phyloP scores from a whole-genome alignment of 495 filamentous ascomycete species.

The Penicillium macrosclerotiorum region DNA sequence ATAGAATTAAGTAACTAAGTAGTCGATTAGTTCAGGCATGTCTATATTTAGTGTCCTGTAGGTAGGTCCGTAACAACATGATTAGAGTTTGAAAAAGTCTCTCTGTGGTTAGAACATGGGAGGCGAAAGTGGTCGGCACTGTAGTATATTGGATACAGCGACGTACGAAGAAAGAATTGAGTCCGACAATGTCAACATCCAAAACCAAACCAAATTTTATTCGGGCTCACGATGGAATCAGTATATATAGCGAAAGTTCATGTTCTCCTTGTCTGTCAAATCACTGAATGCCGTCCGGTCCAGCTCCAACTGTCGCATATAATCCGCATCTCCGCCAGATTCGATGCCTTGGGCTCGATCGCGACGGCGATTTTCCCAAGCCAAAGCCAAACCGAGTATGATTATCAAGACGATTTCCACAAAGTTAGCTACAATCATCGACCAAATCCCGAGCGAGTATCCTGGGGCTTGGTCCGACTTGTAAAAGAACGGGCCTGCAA shows the following conservation, averaged over 20 bases:
- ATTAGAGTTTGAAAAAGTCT: slow-evolving; percentile 1
- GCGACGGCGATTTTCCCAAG: slow-evolving; percentile 48
- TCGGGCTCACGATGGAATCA: too few relatives aligned
- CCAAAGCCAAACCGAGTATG: slow-evolving; percentile 34
- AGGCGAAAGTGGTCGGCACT: not conserved
- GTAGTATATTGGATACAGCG: too few relatives aligned
- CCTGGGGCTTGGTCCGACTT: slow-evolving; percentile 43
- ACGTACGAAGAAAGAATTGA: too few relatives aligned
- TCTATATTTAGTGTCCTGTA: too few relatives aligned
- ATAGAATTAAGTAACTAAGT: too few relatives aligned
- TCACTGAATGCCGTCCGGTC: slow-evolving; percentile 53
- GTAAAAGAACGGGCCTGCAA: slow-evolving; percentile 58
- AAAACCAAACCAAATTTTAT: too few relatives aligned
- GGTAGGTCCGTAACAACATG: too few relatives aligned
- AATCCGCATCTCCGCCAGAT: slow-evolving; percentile 24
- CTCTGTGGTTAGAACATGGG: slow-evolving; percentile 1
- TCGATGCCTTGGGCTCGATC: slow-evolving; percentile 35
- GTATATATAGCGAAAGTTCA: slow-evolving; percentile 36
- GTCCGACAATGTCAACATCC: too few relatives aligned
- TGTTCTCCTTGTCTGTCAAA: slow-evolving; percentile 54
- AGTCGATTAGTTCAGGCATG: too few relatives aligned
- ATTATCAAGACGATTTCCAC: slow-evolving; percentile 42
- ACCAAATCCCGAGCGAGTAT: slow-evolving; percentile 54
- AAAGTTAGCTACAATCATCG: slow-evolving; percentile 52
- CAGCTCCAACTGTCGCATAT: slow-evolving; percentile 28